Base-by-base conservation (phyloP, 352 stramenopile species). In the Phytophthora europaea region DNA sequence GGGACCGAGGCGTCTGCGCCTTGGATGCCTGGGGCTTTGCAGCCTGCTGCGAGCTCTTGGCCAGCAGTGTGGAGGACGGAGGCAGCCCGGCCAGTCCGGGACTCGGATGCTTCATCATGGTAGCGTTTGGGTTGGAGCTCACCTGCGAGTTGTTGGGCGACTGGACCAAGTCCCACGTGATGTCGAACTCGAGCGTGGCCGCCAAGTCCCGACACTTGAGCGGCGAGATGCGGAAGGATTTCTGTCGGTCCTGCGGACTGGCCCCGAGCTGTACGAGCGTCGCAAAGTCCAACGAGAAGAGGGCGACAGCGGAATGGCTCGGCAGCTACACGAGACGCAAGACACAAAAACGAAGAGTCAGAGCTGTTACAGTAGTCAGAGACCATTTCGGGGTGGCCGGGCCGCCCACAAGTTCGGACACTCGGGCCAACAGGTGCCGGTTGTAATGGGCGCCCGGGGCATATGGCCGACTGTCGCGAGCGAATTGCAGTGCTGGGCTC, bases 211-310 rank as follows among this genome's bases (percentile, higher is more conserved):
- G 84, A 77, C 87, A 94, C 65, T 93, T 94, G 23, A 90, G 61
- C 47, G 87, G 87, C 52, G 87, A 84, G 47, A 94, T 68, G 54
- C 76, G 84, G 73, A 91, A 93, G 45, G 76, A 68, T 50, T 88
- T 87, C 31, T 86, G 83, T 6, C 76, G 70, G 20, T 83, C 78
- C 8, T 79, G 65, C 2, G 67, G 45, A 20, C 31, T 72, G 20
- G 75, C 73, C 67, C 85, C 73, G 15, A 77, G 83, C 61, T 92
- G 75, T 28, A 94, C 84, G 65, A 94, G 75, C 22, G 87, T 76
- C 5, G 87, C 84, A 61, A 94, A 94, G 72, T 94, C 87, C 28
- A 94, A 23, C 1, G 80, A 80, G 70, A 94, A 94, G 38, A 94
- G 78, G 34, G 87, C 87, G 23, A 94, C 87, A 31, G 87, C 87